Percentiles rank a stretch among this genome's conserved stretches.
These are phyloP conservation scores for Phytopythium chamaehyphon DNA, from an alignment of 352 stramenopile genomes.

Conservation along the genomic window DNA sequence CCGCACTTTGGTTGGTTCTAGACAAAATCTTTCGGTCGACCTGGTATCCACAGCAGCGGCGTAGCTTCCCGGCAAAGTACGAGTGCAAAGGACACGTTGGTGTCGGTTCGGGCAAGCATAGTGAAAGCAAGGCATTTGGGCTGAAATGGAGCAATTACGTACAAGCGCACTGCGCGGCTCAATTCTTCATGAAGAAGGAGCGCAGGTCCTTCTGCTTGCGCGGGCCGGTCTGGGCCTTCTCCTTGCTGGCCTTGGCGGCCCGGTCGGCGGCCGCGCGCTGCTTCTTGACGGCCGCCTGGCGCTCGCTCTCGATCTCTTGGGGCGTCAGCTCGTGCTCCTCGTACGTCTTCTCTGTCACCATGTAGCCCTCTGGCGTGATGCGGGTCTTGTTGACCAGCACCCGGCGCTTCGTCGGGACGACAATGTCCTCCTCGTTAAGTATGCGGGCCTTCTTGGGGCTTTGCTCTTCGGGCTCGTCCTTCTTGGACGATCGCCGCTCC, in stretches of 20 bases:
- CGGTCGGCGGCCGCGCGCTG: slow-evolving; percentile 30
- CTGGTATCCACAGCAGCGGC: background rate
- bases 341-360: slow-evolving; percentile 77
- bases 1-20: slow-evolving; percentile 1
- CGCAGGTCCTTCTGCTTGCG: slow-evolving; percentile 68
- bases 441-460: slow-evolving; percentile 7
- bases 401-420: slow-evolving; percentile 40
- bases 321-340: slow-evolving; percentile 65
- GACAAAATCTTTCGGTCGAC: slow-evolving; percentile 4
- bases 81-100: background rate
- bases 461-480: slow-evolving; percentile 17
- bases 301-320: slow-evolving; percentile 52
- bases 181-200: slow-evolving; percentile 47
- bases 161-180: background rate
- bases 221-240: slow-evolving; percentile 38
- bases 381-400: slow-evolving; percentile 63
- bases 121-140: background rate
- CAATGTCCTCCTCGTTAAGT: slow-evolving; percentile 26
- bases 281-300: slow-evolving; percentile 43
- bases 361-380: slow-evolving; percentile 82
- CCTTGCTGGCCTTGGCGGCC: slow-evolving; percentile 39
- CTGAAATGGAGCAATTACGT: no score
- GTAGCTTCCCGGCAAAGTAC: slow-evolving; percentile 1
- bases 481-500: slow-evolving; percentile 12
- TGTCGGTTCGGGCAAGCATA: background rate